phyloP scores from a whole-genome alignment of 768 basidiomycete genomes.

The Amyloporia xantha region DNA sequence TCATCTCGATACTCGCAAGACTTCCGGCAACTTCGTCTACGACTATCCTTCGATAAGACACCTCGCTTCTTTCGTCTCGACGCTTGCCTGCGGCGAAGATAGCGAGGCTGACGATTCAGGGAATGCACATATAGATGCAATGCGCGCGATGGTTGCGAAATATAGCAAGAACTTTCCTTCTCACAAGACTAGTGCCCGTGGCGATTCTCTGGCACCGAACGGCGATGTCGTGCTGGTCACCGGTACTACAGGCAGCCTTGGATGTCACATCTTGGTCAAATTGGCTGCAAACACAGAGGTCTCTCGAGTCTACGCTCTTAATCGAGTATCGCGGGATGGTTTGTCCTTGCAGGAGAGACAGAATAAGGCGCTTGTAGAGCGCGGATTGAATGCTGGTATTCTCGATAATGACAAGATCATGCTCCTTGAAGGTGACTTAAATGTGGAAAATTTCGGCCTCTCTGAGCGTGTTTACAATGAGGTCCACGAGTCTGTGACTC shows the following conservation, averaged over 20 bases:
- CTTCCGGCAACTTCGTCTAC: conserved; percentile 2
- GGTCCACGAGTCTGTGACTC: conserved; percentile 12
- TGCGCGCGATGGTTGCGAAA: conserved; percentile 35
- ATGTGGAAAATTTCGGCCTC: conserved; percentile 13
- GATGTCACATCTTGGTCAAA: conserved; percentile 20
- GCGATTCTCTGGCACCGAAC: not conserved
- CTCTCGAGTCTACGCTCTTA: conserved; percentile 20
- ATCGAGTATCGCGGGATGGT: conserved; percentile 12
- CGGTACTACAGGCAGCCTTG: conserved; percentile 29
- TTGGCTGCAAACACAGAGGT: conserved; percentile 15
- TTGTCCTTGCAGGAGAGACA: conserved; percentile 7
- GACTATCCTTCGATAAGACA: not conserved
- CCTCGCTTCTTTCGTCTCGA: not conserved
- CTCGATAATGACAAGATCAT: conserved; percentile 12
- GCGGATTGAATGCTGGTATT: conserved; percentile 9
- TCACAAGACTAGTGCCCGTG: not conserved
- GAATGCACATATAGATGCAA: conserved; percentile 10
- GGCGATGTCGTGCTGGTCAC: conserved; percentile 25
- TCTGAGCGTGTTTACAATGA: conserved; percentile 6
- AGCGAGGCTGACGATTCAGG: not conserved
- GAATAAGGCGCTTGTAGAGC: conserved; percentile 10
- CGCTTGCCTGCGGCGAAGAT: not conserved
- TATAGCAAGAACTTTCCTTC: conserved; percentile 21
- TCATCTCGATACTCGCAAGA: not conserved
- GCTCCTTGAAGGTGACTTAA: conserved; percentile 16